phyloP scores from a whole-genome alignment of 306 rosid genomes.

The Sicyos edulis region DNA sequence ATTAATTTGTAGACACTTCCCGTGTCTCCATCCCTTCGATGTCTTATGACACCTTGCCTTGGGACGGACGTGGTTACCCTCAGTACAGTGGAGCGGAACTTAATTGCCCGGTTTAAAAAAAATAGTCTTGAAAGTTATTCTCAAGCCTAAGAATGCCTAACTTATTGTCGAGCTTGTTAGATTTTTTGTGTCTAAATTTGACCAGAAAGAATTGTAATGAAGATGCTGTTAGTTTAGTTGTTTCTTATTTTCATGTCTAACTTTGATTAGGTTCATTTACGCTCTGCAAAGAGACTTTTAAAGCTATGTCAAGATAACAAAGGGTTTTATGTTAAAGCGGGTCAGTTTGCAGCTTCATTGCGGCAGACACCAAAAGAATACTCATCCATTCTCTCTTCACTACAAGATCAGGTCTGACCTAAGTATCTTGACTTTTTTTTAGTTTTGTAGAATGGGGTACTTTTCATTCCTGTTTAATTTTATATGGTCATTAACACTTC shows the following conservation, averaged over 20 bases:
- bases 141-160: neutral
- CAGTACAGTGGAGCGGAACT: too few species aligned
- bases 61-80: too few species aligned
- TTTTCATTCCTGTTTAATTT: conserved; percentile 25
- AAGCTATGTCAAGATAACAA: conserved; percentile 72
- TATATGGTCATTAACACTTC: conserved; percentile 28
- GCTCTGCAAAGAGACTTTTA: conserved; percentile 62
- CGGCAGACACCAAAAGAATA: conserved; percentile 69
- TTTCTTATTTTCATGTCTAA: conserved; percentile 14
- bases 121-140: neutral
- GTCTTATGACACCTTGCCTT: too few species aligned
- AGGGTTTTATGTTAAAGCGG: conserved; percentile 93
- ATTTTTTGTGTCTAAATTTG: neutral
- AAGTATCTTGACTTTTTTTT: neutral
- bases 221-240: neutral
- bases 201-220: neutral
- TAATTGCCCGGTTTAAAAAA: too few species aligned
- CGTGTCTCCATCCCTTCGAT: too few species aligned
- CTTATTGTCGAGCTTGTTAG: neutral
- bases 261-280: conserved; percentile 57
- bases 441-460: neutral
- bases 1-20: too few species aligned
- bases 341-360: conserved; percentile 70
- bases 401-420: conserved; percentile 65
- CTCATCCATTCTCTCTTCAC: conserved; percentile 54